Evolutionary conservation across 2,329 filamentous ascomycete genomes (phyloP).

Genomic region (Colletotrichum costaricense): DNA sequence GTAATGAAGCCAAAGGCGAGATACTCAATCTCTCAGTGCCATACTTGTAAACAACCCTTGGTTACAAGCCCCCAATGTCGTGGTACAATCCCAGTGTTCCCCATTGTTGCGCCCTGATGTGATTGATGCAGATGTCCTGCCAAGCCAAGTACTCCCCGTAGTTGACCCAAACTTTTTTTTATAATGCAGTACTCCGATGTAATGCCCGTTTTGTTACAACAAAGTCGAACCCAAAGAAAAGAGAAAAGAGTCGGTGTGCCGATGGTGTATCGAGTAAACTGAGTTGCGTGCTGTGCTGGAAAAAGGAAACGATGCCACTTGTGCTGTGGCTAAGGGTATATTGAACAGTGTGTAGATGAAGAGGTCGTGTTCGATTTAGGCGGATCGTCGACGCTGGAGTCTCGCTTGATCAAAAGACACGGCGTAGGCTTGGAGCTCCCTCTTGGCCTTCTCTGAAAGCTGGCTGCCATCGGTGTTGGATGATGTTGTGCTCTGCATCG

Average conservation of each 20-base stretch:
- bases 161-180: slow-evolving; percentile 45
- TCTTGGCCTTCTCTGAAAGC: slow-evolving; percentile 80
- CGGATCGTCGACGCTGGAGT: slow-evolving; percentile 66
- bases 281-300: slow-evolving; percentile 45
- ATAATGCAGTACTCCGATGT: slow-evolving; percentile 62
- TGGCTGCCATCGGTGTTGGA: slow-evolving; percentile 62
- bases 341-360: slow-evolving; percentile 38
- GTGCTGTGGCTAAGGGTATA: slow-evolving; percentile 38
- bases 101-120: slow-evolving; percentile 44
- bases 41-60: slow-evolving; percentile 47
- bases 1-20: slow-evolving; percentile 1
- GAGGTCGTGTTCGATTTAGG: slow-evolving; percentile 49
- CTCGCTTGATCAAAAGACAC: slow-evolving; percentile 89
- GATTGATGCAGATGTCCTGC: slow-evolving; percentile 40
- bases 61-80: slow-evolving; percentile 22
- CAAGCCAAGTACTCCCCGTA: slow-evolving; percentile 42
- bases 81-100: slow-evolving; percentile 32
- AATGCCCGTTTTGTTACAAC: slow-evolving; percentile 60
- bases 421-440: slow-evolving; percentile 86
- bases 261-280: slow-evolving; percentile 40
- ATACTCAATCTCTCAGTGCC: slow-evolving; percentile 39
- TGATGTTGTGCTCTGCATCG: slow-evolving; percentile 74
- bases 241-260: slow-evolving; percentile 36
- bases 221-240: slow-evolving; percentile 37
- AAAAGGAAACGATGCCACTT: slow-evolving; percentile 32